Percentiles rank a stretch among this genome's conserved stretches.
phyloP scores from a whole-genome alignment of 164 flowering plant species.

The Protea cynaroides region DNA sequence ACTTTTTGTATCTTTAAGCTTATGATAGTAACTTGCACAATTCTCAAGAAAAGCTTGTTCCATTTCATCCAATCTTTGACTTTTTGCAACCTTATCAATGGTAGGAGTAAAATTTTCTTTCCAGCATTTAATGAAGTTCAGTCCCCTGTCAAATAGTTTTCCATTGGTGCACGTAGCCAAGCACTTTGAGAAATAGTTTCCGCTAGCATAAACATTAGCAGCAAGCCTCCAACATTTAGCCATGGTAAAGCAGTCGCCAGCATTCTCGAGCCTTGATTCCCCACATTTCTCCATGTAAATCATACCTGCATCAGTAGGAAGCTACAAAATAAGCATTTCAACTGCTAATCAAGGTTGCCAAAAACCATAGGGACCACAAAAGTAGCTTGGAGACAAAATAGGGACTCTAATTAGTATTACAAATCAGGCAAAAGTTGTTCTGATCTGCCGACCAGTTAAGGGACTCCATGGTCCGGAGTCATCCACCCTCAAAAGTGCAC shows the following conservation, averaged over 20 bases:
- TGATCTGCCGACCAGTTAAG: too few relatives aligned
- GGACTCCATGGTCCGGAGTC: too few relatives aligned
- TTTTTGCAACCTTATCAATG: constrained; percentile 2
- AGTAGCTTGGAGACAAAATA: too few relatives aligned
- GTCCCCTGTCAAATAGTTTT: constrained; percentile 38
- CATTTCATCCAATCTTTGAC: constrained; percentile 21
- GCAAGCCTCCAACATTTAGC: constrained; percentile 36
- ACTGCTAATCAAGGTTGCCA: too few relatives aligned
- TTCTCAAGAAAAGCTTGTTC: constrained; percentile 34
- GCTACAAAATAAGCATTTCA: too few relatives aligned
- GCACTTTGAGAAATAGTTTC: constrained; percentile 33
- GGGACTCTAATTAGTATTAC: too few relatives aligned
- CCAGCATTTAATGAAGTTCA: constrained; percentile 44
- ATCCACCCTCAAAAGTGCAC: too few relatives aligned
- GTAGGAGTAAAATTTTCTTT: constrained; percentile 21
- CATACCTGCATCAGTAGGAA: constrained; percentile 20
- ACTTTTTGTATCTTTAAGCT: constrained; percentile 11
- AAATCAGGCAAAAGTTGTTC: too few relatives aligned
- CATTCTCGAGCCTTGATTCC: constrained; percentile 32
- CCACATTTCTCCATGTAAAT: constrained; percentile 43
- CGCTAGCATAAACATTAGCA: constrained; percentile 47
- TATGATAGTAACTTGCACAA: constrained; percentile 17
- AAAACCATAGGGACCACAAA: too few relatives aligned
- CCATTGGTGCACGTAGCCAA: constrained; percentile 35
- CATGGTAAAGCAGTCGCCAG: constrained; percentile 45